Evolutionary conservation across 805 yeast genomes (phyloP).

Genomic region (Starmera amethionina): DNA sequence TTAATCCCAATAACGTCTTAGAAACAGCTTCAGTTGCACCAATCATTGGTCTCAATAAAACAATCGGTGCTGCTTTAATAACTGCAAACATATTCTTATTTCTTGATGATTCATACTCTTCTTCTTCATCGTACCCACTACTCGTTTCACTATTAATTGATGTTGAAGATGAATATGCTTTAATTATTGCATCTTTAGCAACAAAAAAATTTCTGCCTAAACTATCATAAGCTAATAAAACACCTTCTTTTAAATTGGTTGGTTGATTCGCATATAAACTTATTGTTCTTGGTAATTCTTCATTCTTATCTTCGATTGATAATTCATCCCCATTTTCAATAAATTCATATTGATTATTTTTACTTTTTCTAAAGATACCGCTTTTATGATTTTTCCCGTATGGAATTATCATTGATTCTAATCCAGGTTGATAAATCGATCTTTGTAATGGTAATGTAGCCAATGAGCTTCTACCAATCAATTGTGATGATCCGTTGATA

Average conservation of each 20-base stretch:
- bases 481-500: constrained; percentile 9
- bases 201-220: constrained; percentile 56
- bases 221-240: constrained; percentile 64
- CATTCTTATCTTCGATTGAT: constrained; percentile 1
- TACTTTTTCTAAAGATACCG: no score
- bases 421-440: constrained; percentile 16
- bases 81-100: constrained; percentile 37
- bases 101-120: constrained; percentile 58
- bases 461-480: constrained; percentile 16
- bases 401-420: constrained; percentile 16
- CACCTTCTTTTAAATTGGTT: constrained; percentile 54
- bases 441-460: constrained; percentile 10
- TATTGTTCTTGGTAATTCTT: constrained; percentile 30
- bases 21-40: constrained; percentile 91
- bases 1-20: constrained; percentile 72
- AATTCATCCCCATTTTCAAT: constrained; percentile 3
- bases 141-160: no score
- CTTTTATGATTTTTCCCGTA: no score
- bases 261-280: constrained; percentile 88
- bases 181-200: constrained; percentile 53
- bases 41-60: constrained; percentile 73
- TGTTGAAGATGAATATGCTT: constrained; percentile 51
- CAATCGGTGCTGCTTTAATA: constrained; percentile 71
- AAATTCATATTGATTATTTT: no score
- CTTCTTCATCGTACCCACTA: constrained; percentile 20